These are phyloP conservation scores for Carpinus fangiana DNA, from an alignment of 306 rosid genomes.

Conservation along the genomic window DNA sequence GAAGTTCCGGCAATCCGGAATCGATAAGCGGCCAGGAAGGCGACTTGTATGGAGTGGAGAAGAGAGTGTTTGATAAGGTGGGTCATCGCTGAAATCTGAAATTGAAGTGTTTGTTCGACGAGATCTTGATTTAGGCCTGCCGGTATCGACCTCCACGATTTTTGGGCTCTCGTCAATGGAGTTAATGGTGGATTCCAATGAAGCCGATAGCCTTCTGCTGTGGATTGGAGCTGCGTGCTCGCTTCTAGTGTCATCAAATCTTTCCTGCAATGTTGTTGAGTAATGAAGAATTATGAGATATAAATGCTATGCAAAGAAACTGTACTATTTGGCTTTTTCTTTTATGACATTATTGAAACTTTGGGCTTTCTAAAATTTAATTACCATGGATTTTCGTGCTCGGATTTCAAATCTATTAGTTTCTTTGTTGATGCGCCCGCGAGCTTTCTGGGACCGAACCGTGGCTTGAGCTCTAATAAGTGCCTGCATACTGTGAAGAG, in stretches of 20 bases:
- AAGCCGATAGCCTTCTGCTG: conserved; percentile 64
- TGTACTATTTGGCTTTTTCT: not conserved
- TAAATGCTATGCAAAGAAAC: conserved; percentile 5
- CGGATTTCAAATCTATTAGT: conserved; percentile 41
- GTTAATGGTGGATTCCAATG: conserved; percentile 47
- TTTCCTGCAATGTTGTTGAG: conserved; percentile 48
- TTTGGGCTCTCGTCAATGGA: conserved; percentile 67
- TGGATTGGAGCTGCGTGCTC: conserved; percentile 56
- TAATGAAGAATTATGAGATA: not conserved
- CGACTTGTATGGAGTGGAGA: conserved; percentile 47
- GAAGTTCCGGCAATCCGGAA: conserved; percentile 47
- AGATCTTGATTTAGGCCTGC: conserved; percentile 73
- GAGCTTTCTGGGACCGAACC: conserved; percentile 65
- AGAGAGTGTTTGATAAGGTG: conserved; percentile 40
- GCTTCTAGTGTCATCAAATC: conserved; percentile 62
- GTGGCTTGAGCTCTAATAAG: conserved; percentile 81
- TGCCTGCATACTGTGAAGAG: conserved; percentile 84
- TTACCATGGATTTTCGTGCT: conserved; percentile 74
- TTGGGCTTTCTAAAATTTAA: not conserved
- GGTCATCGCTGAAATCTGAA: conserved; percentile 66
- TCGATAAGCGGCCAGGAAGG: conserved; percentile 42
- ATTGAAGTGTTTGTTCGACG: conserved; percentile 67
- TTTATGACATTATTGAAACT: conserved; percentile 5
- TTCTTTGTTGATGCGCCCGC: conserved; percentile 36
- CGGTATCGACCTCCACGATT: conserved; percentile 83